Evolutionary conservation across 163 green algal species (phyloP).

Genomic region (Scenedesmus sp.): DNA sequence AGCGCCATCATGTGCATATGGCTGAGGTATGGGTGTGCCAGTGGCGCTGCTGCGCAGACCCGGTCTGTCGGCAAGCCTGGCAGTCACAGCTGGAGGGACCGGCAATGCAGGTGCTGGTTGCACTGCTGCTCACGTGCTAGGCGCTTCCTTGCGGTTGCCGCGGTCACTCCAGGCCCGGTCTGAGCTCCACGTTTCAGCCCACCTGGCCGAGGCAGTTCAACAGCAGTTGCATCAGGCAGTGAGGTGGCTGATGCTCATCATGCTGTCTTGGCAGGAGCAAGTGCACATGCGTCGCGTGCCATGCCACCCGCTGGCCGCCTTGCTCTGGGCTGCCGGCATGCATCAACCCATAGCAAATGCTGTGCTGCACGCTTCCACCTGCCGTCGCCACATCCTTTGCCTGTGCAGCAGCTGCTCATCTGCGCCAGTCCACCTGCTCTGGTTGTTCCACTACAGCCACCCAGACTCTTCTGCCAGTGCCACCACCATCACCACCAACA

Average conservation of each 20-base stretch:
- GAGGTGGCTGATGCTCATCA: too few relatives aligned
- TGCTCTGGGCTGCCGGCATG: too few relatives aligned
- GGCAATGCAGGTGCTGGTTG: background rate
- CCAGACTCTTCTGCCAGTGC: too few relatives aligned
- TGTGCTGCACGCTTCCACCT: too few relatives aligned
- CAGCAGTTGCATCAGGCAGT: background rate
- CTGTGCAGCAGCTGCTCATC: too few relatives aligned
- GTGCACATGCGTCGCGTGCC: background rate
- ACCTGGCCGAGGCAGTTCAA: background rate
- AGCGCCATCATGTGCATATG: too few relatives aligned
- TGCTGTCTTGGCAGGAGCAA: background rate
- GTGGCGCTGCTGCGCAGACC: background rate
- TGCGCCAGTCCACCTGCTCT: too few relatives aligned
- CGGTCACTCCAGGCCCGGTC: background rate
- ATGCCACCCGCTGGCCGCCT: background rate
- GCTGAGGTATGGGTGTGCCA: too few relatives aligned
- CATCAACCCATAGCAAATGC: too few relatives aligned
- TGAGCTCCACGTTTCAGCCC: constrained; percentile 14
- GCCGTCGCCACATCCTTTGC: too few relatives aligned
- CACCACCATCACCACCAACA: background rate
- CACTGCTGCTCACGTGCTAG: background rate
- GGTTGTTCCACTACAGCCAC: too few relatives aligned
- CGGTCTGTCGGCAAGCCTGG: too few relatives aligned
- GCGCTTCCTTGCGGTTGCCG: constrained; percentile 7
- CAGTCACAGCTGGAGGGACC: background rate